A percentile compares a stretch with the other conserved stretches of the same genome.
phyloP scores from a whole-genome alignment of 2,329 filamentous ascomycete genomes.

The Apiospora rasikravindrae region DNA sequence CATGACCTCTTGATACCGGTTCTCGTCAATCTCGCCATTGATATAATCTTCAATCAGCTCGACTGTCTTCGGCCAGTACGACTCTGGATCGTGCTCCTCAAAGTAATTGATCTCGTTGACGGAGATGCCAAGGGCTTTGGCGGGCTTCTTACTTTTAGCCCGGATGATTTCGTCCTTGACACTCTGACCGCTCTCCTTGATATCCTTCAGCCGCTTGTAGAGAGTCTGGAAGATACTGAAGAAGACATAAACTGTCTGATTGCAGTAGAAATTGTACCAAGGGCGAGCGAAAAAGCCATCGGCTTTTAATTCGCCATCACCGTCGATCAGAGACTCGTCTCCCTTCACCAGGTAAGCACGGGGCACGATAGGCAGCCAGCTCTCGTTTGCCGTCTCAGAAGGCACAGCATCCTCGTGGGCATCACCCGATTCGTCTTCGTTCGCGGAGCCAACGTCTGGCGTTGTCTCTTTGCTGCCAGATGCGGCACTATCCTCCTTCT shows the following conservation, averaged over 20 bases:
- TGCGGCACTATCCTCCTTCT: conserved; percentile 80
- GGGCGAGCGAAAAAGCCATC: conserved; percentile 83
- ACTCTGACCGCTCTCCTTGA: conserved; percentile 79
- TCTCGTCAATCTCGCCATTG: conserved; percentile 79
- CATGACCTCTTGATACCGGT: conserved; percentile 85
- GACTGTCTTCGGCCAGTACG: conserved; percentile 85
- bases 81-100: conserved; percentile 64
- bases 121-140: conserved; percentile 81
- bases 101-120: conserved; percentile 84
- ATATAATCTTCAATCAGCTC: conserved; percentile 87
- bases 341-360: conserved; percentile 58
- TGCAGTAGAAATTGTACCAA: conserved; percentile 89
- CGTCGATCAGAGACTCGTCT: conserved; percentile 61
- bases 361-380: conserved; percentile 68
- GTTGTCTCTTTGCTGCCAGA: conserved; percentile 87
- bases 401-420: conserved; percentile 60
- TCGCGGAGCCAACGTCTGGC: conserved; percentile 78
- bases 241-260: conserved; percentile 91
- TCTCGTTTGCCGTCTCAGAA: conserved; percentile 68
- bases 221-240: conserved; percentile 92
- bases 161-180: conserved; percentile 77
- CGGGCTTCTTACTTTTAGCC: conserved; percentile 77
- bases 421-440: conserved; percentile 76
- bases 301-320: conserved; percentile 68
- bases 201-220: conserved; percentile 80